phyloP scores from a whole-genome alignment of 2,329 filamentous ascomycete genomes.

The Corinectria fuckeliana region DNA sequence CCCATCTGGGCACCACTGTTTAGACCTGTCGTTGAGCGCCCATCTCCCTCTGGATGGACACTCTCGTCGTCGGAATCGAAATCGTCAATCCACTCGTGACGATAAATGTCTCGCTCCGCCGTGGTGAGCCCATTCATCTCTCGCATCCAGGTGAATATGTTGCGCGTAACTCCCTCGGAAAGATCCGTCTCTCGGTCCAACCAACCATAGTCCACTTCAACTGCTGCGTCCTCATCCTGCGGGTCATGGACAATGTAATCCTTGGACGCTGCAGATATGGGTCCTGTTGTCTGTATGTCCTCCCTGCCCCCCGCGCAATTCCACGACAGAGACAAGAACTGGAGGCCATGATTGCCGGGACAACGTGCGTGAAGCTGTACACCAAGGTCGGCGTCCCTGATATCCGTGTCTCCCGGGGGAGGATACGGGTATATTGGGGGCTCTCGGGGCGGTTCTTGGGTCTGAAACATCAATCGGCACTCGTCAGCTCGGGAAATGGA shows the following conservation, averaged over 20 bases:
- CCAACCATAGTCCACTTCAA: constrained; percentile 4
- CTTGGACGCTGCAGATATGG: background rate
- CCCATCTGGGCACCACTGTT: background rate
- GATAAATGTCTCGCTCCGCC: constrained; percentile 19
- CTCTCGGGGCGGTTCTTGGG: constrained; percentile 1
- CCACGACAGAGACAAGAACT: background rate
- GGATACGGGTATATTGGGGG: constrained; percentile 7
- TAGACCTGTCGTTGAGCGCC: background rate
- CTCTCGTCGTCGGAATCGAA: constrained; percentile 19
- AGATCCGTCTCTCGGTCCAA: constrained; percentile 19
- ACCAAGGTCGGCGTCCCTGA: constrained; percentile 5
- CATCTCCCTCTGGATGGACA: background rate
- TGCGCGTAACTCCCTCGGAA: constrained; percentile 11
- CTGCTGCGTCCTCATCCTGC: background rate
- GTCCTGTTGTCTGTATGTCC: background rate
- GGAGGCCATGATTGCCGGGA: background rate
- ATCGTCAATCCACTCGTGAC: constrained; percentile 16
- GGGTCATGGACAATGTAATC: background rate
- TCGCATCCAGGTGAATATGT: constrained; percentile 21
- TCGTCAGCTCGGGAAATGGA: constrained; percentile 12
- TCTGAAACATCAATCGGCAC: constrained; percentile 6
- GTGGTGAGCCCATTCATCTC: constrained; percentile 11
- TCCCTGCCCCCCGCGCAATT: background rate
- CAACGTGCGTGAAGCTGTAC: constrained; percentile 6
- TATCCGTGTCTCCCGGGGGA: constrained; percentile 3